Evolutionary conservation across 352 stramenopile genomes (phyloP), one percentile per base, ranked within the genome.

Genomic region (Aphanomyces astaci): DNA sequence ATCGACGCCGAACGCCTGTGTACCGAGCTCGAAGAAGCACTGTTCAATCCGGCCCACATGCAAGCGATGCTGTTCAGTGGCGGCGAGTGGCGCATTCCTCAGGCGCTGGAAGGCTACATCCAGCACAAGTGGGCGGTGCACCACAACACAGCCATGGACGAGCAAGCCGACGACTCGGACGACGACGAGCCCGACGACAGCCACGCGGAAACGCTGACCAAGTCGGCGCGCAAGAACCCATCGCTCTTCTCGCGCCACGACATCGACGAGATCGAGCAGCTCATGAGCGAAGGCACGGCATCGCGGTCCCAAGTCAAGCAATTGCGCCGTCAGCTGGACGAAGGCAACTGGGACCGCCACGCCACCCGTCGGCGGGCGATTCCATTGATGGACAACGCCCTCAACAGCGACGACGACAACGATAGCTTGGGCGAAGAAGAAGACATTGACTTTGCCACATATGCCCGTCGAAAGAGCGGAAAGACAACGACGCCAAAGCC

Each of bases 391-490:
- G 31, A 13, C 59, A 9, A 15, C 31, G 13, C 17, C 59, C 11
- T 13, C 31, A 30, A 30, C 28, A 1, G 56, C 56, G 5, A 11
- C 19, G 33, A 31, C 28, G 53, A 62, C 22, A 28, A 36, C 36
- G 62, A 68, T 24, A 68, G 62, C 33, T 13, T 68, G 4, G 62
- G 62, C 30, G 62, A 68, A 40, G 49, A 68, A 40, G 62, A 68
- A 39, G 62, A 68, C 17, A 59, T 59, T 59, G 51, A 59, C 17
- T 68, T 68, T 24, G 62, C 31, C 2, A 62, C 28, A 17, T 68
- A 59, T 31, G 49, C 49, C 10, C 43, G 39, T 17, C 62, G 62
- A 22, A 68, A 68, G 62, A 68, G 62, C 45, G 43, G 46, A 32
- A 67, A 67, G 60, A 31, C 60, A 32, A 27, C 15, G 36, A 5